These are phyloP conservation scores for Solanum paucissectum DNA, from an alignment of 257 asterid species.

Conservation along the genomic window DNA sequence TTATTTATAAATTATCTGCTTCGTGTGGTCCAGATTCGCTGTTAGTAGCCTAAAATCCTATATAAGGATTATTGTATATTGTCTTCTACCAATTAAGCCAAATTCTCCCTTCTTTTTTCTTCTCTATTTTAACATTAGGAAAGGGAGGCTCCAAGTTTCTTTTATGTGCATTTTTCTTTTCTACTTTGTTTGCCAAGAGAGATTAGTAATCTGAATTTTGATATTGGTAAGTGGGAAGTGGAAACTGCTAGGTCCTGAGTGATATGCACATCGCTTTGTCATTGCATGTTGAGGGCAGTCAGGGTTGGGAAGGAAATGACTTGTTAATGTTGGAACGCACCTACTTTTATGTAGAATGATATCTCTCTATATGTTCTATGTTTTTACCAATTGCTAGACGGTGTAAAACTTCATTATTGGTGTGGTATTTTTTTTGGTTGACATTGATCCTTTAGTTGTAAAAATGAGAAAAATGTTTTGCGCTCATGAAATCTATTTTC, in stretches of 20 bases:
- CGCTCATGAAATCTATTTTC: slow-evolving; percentile 1
- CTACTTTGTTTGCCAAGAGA: neutral
- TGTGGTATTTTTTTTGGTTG: neutral
- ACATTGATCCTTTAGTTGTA: neutral
- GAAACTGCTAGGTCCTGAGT: neutral
- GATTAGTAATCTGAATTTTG: neutral
- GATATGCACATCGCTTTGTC: neutral
- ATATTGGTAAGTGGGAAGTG: neutral
- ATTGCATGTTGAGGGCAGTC: neutral
- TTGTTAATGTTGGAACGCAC: neutral
- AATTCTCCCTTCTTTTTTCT: neutral
- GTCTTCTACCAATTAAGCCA: neutral
- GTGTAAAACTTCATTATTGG: neutral
- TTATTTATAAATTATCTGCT: neutral
- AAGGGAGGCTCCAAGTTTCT: neutral
- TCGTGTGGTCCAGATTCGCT: neutral
- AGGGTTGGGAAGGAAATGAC: neutral
- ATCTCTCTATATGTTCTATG: neutral
- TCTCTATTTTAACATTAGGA: neutral
- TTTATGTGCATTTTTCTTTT: neutral
- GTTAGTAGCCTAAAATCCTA: neutral
- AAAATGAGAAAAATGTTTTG: neutral
- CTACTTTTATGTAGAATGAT: neutral
- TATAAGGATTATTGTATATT: neutral
- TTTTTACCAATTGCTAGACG: neutral